Evolutionary conservation across 1,139 yeast genomes (phyloP), one percentile per base, ranked within the genome.

Genomic region (Yamadazyma conglobata): DNA sequence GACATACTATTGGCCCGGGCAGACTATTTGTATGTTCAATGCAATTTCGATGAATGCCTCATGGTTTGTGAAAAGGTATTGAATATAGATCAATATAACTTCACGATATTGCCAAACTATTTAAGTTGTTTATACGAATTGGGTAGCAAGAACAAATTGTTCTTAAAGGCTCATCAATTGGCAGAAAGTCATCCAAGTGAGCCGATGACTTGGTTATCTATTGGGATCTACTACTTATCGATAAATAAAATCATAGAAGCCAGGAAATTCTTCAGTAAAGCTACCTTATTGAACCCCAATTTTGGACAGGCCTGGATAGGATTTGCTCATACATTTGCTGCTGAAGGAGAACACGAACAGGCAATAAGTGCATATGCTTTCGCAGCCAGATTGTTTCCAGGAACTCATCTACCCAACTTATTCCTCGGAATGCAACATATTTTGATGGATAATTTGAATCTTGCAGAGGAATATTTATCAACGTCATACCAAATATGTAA

Each of bases 231-330:
- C 56, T 91, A 93, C 54, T 64, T 89, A 43, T 70, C 89, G 3
- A 79, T 84, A 8, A 74, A 73, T 39, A 84, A 83, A 50, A 67
- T 85, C 10, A 58, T 79, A 5, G 97, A 89, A 44, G 96, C 97
- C 0, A 67, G 98, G 34, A 73, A 84, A 42, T 87, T 76, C 52
- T 93, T 89, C 56, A 80, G 93, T 34, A 89, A 87, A 53, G 91
- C 97, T 0, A 87, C 97, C 0, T 70, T 88, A 44, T 59, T 89
- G 43, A 83, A 87, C 45, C 95, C 98, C 1, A 85, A 82, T 44
- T 88, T 86, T 60, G 95, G 95, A 0, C 93, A 86, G 33, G 96
- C 97, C 1, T 93, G 98, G 98, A 79, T 93, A 28, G 98, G 97
- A 1, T 93, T 93, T 64, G 97, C 97, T 1, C 97, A 91, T 52